Evolutionary conservation across 1,284 basidiomycete species (phyloP).

Genomic region (Gymnopus androsaceus): DNA sequence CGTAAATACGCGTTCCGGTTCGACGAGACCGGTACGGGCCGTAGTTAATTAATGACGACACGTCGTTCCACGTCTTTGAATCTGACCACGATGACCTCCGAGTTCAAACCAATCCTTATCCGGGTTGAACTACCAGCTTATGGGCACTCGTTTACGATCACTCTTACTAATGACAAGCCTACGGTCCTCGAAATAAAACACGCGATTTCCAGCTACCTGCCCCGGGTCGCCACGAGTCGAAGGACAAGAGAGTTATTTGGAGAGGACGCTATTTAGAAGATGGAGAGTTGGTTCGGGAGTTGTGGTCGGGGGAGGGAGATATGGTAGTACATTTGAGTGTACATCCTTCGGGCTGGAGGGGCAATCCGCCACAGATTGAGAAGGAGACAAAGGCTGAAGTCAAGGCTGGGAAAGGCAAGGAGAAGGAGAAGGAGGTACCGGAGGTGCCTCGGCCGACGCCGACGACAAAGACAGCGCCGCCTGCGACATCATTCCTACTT

Average conservation of each 20-base stretch:
- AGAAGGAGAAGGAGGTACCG: not conserved
- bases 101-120: conserved; percentile 55
- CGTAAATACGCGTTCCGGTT: too few species aligned
- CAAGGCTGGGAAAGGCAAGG: not conserved
- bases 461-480: conserved; percentile 1
- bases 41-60: too few species aligned
- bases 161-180: conserved; percentile 45
- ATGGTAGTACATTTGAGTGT: conserved; percentile 75
- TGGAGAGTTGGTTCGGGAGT: conserved; percentile 24
- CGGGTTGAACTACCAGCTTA: conserved; percentile 75
- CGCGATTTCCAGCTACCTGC: conserved; percentile 60
- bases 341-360: conserved; percentile 72
- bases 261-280: conserved; percentile 57
- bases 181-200: conserved; percentile 68
- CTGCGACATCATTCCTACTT: conserved; percentile 37
- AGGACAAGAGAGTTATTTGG: conserved; percentile 76
- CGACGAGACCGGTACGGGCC: too few species aligned
- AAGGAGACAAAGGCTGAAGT: conserved; percentile 10
- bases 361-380: conserved; percentile 49
- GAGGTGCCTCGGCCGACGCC: not conserved
- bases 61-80: too few species aligned
- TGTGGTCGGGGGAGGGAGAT: conserved; percentile 5
- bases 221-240: conserved; percentile 64
- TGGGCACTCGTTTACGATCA: conserved; percentile 62
- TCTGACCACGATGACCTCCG: too few species aligned